phyloP scores from a whole-genome alignment of 306 rosid species.

The Prunus salicina region DNA sequence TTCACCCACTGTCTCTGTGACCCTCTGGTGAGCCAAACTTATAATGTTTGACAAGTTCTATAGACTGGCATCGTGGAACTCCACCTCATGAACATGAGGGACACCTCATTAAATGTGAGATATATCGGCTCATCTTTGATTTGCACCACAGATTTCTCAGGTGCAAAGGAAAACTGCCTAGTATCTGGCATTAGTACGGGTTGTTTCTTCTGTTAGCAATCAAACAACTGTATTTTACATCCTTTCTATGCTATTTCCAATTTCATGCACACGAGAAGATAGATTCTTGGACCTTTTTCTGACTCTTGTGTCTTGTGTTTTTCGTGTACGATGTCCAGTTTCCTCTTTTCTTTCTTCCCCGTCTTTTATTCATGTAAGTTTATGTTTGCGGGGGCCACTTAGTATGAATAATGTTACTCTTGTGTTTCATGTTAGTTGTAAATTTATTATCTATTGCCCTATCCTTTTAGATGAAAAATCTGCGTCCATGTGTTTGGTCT shows the following conservation, averaged over 20 bases:
- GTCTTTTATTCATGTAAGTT: not conserved
- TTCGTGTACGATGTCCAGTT: not conserved
- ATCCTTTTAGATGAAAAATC: not conserved
- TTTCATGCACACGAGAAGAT: not conserved
- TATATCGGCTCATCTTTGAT: not conserved
- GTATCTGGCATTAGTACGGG: not conserved
- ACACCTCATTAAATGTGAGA: slow-evolving; percentile 2
- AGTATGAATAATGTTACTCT: not conserved
- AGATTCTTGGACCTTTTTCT: not conserved
- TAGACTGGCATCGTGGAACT: not conserved
- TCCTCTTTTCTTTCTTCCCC: not conserved
- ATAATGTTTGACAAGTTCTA: slow-evolving; percentile 4
- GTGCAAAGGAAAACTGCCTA: not conserved
- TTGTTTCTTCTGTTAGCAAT: not conserved
- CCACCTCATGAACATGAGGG: not conserved
- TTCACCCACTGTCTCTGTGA: not conserved
- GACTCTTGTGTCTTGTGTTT: not conserved
- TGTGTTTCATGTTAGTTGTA: not conserved
- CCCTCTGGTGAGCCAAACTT: not conserved
- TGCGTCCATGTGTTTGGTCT: not conserved
- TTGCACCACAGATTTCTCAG: not conserved
- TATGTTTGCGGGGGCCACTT: not conserved
- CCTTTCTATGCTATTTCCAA: not conserved
- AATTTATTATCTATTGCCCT: not conserved
- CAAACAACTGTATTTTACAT: not conserved